Percentiles rank a stretch among this genome's conserved stretches.
These are phyloP conservation scores for Ceratobasidium sp. DNA, from an alignment of 1,284 basidiomycete genomes.

Conservation along the genomic window DNA sequence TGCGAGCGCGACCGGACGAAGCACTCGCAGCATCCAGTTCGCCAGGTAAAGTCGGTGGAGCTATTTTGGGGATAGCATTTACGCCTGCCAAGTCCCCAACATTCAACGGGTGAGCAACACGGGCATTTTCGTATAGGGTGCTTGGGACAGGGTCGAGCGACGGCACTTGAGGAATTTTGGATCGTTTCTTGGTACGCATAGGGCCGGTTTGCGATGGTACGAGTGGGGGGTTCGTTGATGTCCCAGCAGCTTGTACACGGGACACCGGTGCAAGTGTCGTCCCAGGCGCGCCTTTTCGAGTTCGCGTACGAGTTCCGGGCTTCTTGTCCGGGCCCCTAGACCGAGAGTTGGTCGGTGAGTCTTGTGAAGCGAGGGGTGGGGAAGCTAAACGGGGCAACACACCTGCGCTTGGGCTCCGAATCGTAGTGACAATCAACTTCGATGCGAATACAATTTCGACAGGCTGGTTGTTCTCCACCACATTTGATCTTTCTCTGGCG, in stretches of 20 bases:
- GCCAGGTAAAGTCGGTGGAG: conserved; percentile 11
- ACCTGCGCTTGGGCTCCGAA: conserved; percentile 31
- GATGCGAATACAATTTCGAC: conserved; percentile 30
- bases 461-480: conserved; percentile 32
- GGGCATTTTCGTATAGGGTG: background rate
- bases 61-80: background rate
- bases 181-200: conserved; percentile 20
- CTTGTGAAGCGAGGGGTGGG: background rate
- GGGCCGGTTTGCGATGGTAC: conserved; percentile 32
- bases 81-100: background rate
- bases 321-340: conserved; percentile 33
- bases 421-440: conserved; percentile 32
- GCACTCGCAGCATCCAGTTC: background rate
- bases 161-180: background rate
- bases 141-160: background rate
- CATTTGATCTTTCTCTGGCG: conserved; percentile 37
- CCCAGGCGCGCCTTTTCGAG: conserved; percentile 20
- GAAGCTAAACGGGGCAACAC: conserved; percentile 6
- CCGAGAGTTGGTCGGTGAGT: background rate
- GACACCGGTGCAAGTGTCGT: background rate
- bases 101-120: background rate
- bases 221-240: conserved; percentile 1
- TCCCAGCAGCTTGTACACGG: conserved; percentile 7
- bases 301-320: conserved; percentile 33
- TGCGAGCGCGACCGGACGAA: background rate